Base-by-base conservation (phyloP, 169 alveolate genomes). In the Prorocentrum cordatum region DNA sequence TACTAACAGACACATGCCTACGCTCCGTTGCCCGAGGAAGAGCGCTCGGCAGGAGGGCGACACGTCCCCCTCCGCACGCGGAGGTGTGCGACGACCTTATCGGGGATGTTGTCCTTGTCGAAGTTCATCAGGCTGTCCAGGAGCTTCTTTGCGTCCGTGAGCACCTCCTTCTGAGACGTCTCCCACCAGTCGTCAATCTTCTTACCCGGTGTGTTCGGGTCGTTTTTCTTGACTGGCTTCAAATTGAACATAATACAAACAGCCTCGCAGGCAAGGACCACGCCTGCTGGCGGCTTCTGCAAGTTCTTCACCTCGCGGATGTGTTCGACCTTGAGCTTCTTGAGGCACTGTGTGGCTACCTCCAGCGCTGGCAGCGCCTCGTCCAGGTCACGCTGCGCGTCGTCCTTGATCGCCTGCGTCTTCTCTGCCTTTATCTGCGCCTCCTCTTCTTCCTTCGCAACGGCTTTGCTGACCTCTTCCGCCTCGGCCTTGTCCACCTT, bases 121-220 rank as follows among this genome's bases (percentile, higher is more conserved):
- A 93, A 96, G 33, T 92, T 93, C 42, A 94, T 77, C 82, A 96
- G 94, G 66, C 92, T 91, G 59, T 94, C 95, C 89, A 95, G 90
- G 24, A 96, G 95, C 66, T 93, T 85, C 84, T 93, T 94, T 22
- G 97, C 95, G 61, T 94, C 95, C 61, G 89, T 94, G 35, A 95
- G 92, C 33, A 95, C 92, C 82, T 93, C 92, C 67, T 84, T 75
- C 92, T 93, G 92, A 50, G 96, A 93, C 3, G 93, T 75, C 83
- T 95, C 97, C 94, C 94, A 95, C 54, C 92, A 95, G 38, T 94
- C 97, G 67, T 93, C 94, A 50, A 94, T 93, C 84, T 94, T 95
- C 31, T 92, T 85, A 5, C 94, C 94, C 10, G 94, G 95, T 38
- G 75, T 91, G 77, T 88, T 91, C 36, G 95, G 96, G 91, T 93